Evolutionary conservation across 176 grass and related monocot genomes (phyloP).

Genomic region (Echinochloa phyllopogon): DNA sequence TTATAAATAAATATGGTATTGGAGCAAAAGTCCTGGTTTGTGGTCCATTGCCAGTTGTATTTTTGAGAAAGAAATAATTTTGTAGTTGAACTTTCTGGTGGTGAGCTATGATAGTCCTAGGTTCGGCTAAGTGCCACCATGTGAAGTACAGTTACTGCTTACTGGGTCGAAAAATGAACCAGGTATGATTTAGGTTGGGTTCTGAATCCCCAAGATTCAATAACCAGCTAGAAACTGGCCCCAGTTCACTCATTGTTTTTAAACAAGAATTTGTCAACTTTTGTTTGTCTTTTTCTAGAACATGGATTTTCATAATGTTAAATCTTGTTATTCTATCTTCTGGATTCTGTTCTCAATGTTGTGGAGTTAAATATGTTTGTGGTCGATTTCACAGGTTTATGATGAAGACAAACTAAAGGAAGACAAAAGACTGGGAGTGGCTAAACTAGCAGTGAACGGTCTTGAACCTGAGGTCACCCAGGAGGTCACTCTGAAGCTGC

Average conservation of each 20-base stretch:
- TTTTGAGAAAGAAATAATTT: background rate
- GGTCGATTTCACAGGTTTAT: constrained; percentile 67
- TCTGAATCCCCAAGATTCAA: too few relatives aligned
- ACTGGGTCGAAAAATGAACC: too few relatives aligned
- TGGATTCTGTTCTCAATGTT: constrained; percentile 16
- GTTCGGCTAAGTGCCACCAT: too few relatives aligned
- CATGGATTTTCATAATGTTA: background rate
- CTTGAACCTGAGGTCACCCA: constrained; percentile 59
- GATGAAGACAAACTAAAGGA: constrained; percentile 82
- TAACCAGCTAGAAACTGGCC: too few relatives aligned
- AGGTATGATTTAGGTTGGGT: too few relatives aligned
- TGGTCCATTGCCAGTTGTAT: background rate
- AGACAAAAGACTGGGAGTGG: constrained; percentile 81
- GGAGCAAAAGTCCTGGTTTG: background rate
- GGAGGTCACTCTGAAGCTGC: constrained; percentile 72
- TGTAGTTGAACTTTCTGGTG: background rate
- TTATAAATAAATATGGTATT: background rate
- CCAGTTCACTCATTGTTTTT: too few relatives aligned
- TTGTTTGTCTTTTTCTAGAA: too few relatives aligned
- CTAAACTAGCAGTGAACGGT: constrained; percentile 63
- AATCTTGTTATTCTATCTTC: background rate
- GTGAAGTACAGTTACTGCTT: too few relatives aligned
- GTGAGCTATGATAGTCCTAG: background rate
- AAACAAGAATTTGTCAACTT: too few relatives aligned
- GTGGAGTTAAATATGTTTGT: constrained; percentile 8